A percentile compares a stretch with the other conserved stretches of the same genome.
phyloP scores from a whole-genome alignment of 768 basidiomycete species.

The Lactifluus pinguis region DNA sequence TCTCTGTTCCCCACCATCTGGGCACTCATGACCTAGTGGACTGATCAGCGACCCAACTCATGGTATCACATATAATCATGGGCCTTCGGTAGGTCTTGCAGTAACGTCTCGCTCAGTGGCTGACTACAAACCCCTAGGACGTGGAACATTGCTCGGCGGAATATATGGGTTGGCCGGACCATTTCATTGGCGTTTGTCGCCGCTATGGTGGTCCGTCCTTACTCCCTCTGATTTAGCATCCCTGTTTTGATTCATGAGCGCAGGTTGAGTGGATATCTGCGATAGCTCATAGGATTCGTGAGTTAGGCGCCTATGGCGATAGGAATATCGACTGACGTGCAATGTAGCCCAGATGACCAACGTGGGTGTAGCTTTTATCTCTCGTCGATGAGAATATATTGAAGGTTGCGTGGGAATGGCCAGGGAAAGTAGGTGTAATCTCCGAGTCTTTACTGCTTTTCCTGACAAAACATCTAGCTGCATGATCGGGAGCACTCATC shows the following conservation, averaged over 20 bases:
- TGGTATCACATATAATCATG: conserved; percentile 58
- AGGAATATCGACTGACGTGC: background rate
- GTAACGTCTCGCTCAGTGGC: background rate
- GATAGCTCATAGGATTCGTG: background rate
- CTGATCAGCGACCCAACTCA: conserved; percentile 45
- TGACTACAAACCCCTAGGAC: background rate
- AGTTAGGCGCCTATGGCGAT: background rate
- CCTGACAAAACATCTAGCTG: background rate
- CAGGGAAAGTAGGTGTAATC: background rate
- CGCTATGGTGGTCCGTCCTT: background rate
- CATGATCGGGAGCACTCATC: background rate
- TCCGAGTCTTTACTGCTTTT: background rate
- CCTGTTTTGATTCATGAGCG: background rate
- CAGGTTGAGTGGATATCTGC: background rate
- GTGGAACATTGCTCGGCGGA: background rate
- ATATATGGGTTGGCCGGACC: background rate
- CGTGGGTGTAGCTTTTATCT: background rate
- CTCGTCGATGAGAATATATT: background rate
- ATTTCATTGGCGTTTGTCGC: background rate
- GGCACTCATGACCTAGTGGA: background rate
- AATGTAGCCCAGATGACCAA: background rate
- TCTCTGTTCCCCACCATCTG: background rate
- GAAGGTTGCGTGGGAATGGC: background rate
- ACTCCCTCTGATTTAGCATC: background rate
- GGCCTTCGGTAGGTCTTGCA: conserved; percentile 33